Conservation (phyloP, 495 filamentous ascomycete species). For the Xylaria grammica region DNA sequence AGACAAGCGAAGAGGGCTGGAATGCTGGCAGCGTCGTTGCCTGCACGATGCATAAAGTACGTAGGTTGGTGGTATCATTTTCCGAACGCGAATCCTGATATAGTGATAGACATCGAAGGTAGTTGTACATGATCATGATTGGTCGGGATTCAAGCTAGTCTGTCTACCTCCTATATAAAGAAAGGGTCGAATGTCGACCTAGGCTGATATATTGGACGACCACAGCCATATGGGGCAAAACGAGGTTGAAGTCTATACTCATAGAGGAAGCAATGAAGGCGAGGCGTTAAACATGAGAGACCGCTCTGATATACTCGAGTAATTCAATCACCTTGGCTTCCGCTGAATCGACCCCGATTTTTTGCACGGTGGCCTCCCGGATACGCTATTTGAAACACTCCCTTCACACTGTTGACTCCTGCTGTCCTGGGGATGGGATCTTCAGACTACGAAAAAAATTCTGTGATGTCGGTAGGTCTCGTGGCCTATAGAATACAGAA, state of each 20-base stretch:
- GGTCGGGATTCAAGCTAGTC: not conserved
- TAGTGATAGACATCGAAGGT: not conserved
- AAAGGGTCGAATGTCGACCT: conserved; percentile 12
- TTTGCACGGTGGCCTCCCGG: not conserved
- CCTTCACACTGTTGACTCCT: not conserved
- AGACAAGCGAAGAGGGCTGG: conserved; percentile 8
- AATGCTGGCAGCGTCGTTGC: conserved; percentile 5
- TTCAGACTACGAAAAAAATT: conserved; percentile 3
- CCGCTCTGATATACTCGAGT: not conserved
- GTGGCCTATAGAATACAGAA: not conserved
- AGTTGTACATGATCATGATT: not conserved
- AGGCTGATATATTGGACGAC: conserved; percentile 16
- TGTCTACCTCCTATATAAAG: conserved; percentile 6
- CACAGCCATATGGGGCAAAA: conserved; percentile 6
- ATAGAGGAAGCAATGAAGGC: conserved; percentile 1
- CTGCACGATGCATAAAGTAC: not conserved
- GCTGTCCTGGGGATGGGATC: not conserved
- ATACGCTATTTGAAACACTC: conserved; percentile 5
- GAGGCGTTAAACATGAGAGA: not conserved
- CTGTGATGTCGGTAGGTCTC: conserved; percentile 7
- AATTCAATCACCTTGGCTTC: conserved; percentile 3
- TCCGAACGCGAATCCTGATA: conserved; percentile 6
- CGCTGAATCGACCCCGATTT: not conserved
- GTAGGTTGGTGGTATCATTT: not conserved
- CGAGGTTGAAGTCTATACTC: not conserved